Conservation (phyloP, 2,329 filamentous ascomycete genomes). For the Xylaria hypoxylon region DNA sequence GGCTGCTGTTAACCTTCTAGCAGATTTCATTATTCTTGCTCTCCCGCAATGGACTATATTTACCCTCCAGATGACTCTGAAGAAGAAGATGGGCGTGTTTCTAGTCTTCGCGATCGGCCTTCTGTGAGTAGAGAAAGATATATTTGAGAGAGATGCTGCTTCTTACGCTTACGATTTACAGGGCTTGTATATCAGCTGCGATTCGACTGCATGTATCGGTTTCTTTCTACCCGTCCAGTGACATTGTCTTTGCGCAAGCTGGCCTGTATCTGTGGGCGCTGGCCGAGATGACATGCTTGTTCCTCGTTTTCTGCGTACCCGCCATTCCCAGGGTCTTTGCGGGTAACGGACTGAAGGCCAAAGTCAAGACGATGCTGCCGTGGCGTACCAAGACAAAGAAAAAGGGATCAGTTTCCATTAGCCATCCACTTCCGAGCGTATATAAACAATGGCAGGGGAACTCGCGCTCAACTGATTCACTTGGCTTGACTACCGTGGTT, state of each 20-base stretch:
- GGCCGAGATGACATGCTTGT: constrained; percentile 58
- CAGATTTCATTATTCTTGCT: constrained; percentile 55
- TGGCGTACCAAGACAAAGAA: neutral
- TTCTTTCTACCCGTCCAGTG: constrained; percentile 44
- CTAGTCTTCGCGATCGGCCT: constrained; percentile 57
- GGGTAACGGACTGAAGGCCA: neutral
- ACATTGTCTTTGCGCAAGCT: constrained; percentile 52
- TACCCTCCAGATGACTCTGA: constrained; percentile 54
- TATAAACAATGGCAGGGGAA: neutral
- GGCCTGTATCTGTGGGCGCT: constrained; percentile 56
- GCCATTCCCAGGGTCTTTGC: constrained; percentile 51
- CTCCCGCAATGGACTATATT: constrained; percentile 57
- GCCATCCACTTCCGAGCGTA: neutral
- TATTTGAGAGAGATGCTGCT: neutral
- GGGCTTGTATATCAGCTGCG: constrained; percentile 53
- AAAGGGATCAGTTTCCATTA: neutral
- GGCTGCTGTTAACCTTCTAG: constrained; percentile 57
- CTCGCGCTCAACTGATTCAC: neutral
- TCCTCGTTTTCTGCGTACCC: constrained; percentile 56
- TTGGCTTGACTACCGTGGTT: constrained; percentile 9
- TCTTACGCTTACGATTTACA: constrained; percentile 34
- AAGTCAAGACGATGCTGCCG: constrained; percentile 10
- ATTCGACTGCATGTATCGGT: constrained; percentile 52
- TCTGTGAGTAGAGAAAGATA: constrained; percentile 46
- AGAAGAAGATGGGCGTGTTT: constrained; percentile 55